Conservation (phyloP, 2,329 filamentous ascomycete genomes). For the Hypoxylon sp. region DNA sequence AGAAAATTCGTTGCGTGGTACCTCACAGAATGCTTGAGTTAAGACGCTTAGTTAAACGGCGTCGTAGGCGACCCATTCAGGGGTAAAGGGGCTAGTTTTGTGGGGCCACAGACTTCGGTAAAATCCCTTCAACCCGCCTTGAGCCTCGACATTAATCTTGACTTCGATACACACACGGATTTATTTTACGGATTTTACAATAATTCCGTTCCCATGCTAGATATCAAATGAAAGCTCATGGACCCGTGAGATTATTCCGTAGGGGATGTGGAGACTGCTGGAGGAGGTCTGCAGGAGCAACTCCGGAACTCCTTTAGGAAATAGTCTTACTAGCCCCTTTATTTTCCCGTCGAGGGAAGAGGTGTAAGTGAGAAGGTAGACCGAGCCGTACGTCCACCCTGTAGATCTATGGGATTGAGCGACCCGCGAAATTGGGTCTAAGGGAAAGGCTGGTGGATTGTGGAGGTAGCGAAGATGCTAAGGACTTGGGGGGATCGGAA, state of each 20-base stretch:
- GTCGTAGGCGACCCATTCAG: background rate
- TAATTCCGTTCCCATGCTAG: background rate
- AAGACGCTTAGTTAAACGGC: background rate
- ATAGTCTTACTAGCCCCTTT: background rate
- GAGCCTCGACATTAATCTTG: background rate
- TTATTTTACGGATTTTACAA: background rate
- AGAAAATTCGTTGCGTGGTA: background rate
- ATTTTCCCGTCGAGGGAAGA: no score
- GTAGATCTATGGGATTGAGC: no score
- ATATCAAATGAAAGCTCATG: background rate
- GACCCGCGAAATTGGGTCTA: no score
- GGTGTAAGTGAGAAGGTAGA: no score
- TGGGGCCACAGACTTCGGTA: background rate
- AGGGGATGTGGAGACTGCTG: background rate
- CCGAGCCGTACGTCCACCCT: no score
- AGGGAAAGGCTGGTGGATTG: no score
- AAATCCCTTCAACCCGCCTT: background rate
- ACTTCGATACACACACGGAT: background rate
- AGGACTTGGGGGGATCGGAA: no score
- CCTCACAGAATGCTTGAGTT: background rate
- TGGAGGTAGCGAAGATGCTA: no score
- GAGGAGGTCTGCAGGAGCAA: background rate
- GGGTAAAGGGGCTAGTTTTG: background rate
- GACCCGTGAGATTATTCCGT: background rate
- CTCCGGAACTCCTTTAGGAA: conserved; percentile 19